Evolutionary conservation across 148 eudicot genomes (phyloP).

Genomic region (Cornus suecica): DNA sequence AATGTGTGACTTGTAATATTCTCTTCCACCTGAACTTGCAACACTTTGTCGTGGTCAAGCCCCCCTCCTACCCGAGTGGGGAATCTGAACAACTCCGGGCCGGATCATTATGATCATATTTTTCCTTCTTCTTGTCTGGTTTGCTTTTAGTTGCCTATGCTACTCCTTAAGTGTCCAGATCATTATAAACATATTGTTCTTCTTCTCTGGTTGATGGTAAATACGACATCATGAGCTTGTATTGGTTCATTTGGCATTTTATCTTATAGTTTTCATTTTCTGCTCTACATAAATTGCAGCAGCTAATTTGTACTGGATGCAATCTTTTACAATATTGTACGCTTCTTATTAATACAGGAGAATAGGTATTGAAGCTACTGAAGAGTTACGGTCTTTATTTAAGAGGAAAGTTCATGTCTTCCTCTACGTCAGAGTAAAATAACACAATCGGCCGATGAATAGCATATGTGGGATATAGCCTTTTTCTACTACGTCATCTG

Average conservation of each 20-base stretch:
- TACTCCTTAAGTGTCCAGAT: neutral
- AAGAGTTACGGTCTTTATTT: conserved; percentile 78
- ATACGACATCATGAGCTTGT: neutral
- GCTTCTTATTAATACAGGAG: conserved; percentile 41
- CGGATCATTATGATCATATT: neutral
- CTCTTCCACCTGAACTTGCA: no score
- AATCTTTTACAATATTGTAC: neutral
- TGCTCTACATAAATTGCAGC: neutral
- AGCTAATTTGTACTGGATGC: neutral
- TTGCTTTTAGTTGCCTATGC: neutral
- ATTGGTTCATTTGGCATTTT: neutral
- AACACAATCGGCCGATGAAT: conserved; percentile 11
- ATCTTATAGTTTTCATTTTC: neutral
- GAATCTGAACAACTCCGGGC: no score
- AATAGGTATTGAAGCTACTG: conserved; percentile 88
- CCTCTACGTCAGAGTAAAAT: conserved; percentile 72
- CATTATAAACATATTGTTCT: no score
- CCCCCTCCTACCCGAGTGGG: no score
- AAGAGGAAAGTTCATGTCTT: conserved; percentile 84
- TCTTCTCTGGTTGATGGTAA: neutral
- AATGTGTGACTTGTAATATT: no score
- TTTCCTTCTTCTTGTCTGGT: neutral
- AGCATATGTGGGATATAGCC: neutral
- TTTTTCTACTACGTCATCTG: neutral
- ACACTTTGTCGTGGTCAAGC: no score